Evolutionary conservation across 257 asterid species (phyloP), one percentile per base, ranked within the genome.

Genomic region (Perilla frutescens): DNA sequence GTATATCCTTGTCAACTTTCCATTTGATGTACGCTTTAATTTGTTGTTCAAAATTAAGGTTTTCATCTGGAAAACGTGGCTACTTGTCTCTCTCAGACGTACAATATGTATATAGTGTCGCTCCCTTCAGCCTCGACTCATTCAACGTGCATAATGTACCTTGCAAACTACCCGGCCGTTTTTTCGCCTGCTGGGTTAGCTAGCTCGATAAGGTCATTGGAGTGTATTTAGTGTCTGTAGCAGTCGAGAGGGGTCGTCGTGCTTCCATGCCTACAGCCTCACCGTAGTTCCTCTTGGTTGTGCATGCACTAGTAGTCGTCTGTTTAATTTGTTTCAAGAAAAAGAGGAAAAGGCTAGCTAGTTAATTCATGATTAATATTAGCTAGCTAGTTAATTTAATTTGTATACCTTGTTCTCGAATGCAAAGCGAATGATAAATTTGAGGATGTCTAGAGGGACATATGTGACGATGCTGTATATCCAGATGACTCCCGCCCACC

Each of bases 401-500:
- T 44, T 50, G 15, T n/a, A 5, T 77, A 86, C 91, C 88, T 74
- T 81, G 79, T 80, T 80, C 57, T 86, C 80, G 7, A 87, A 56
- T 3, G 71, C 81, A 6, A 53, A 81, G 5, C 91, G 91, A 11
- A 82, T 83, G 40, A 84, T 75, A 88, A 90, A 85, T 65, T 88
- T 90, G 31, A 87, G 88, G 65, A 90, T 37, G 81, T 88, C 96
- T 13, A 88, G 93, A 70, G 96, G 96, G 68, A 88, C 15, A 73
- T 88, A 90, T n/a, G 90, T 87, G 53, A 90, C 64, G 1, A 90
- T 67, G 79, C 85, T 90, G 80, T 69, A 90, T n/a, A 85, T 41
- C 96, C 96, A 90, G 58, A 88, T 87, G 59, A 83, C 88, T 65
- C 81, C 93, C 4, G 88, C 96, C 96, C 96, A 90, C 1, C 89